These are phyloP conservation scores for Dactylellina parvicollis DNA, from an alignment of 2,329 filamentous ascomycete species.

Conservation along the genomic window DNA sequence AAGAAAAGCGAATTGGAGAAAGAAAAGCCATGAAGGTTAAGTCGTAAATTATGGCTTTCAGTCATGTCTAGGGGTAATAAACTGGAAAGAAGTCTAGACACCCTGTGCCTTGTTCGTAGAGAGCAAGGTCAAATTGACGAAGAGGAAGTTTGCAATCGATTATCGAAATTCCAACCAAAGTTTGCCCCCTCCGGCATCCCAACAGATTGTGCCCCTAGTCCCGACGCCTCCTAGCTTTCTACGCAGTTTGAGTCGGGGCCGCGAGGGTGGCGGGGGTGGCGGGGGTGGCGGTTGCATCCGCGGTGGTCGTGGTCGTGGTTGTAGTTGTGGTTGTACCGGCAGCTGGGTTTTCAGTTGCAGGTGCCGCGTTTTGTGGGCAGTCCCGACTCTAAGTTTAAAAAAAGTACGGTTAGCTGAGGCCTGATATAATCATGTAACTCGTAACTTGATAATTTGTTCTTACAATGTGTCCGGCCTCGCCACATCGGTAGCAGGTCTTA, in stretches of 20 bases:
- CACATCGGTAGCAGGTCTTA: slow-evolving; percentile 98
- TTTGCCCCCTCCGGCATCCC: slow-evolving; percentile 10
- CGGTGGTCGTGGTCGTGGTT: slow-evolving; percentile 63
- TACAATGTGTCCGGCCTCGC: slow-evolving; percentile 81
- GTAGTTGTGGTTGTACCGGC: slow-evolving; percentile 60
- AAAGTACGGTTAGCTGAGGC: not conserved
- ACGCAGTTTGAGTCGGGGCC: slow-evolving; percentile 23
- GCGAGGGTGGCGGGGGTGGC: slow-evolving; percentile 25
- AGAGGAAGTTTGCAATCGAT: slow-evolving; percentile 32
- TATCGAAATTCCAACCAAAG: slow-evolving; percentile 31
- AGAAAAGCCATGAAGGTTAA: not conserved
- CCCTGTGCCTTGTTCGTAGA: not conserved
- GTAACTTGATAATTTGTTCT: slow-evolving; percentile 13
- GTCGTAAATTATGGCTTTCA: slow-evolving; percentile 43
- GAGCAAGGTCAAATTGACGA: slow-evolving; percentile 1
- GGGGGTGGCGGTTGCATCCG: slow-evolving; percentile 56
- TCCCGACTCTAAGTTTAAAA: slow-evolving; percentile 68
- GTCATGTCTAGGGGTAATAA: slow-evolving; percentile 44
- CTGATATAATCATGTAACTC: not conserved
- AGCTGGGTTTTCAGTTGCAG: slow-evolving; percentile 62
- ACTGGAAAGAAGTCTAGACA: slow-evolving; percentile 15
- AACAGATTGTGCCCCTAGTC: slow-evolving; percentile 1
- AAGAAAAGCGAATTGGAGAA: slow-evolving; percentile 7
- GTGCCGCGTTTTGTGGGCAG: slow-evolving; percentile 77
- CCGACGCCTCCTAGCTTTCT: slow-evolving; percentile 7